Base-by-base conservation (phyloP, 2,329 filamentous ascomycete species). In the Aspergillus pseudonomiae region DNA sequence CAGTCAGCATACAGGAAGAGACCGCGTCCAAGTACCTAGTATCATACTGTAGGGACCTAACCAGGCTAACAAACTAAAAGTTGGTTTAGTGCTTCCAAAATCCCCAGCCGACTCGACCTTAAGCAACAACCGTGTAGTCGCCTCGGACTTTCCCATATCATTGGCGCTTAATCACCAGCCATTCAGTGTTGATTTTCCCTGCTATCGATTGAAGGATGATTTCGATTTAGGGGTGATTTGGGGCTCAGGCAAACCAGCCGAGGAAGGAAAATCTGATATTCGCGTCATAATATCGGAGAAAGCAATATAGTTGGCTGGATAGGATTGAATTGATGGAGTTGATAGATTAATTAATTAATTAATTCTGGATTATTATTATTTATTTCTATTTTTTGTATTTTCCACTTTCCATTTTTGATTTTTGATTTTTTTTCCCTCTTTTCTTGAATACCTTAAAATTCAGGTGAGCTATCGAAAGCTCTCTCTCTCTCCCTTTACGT, bases 371-470 rank as follows among this genome's bases (percentile, higher is more conserved):
- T 28, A 3, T 28, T 5, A 28, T 52, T 32, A 52, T 52, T 34
- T 12, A 34, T 50, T 19, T 50, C 10, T 28, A 28, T 50, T 50
- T 50, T 50, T 28, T 24, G 4, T 45, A 21, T 50, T 7, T 24
- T 34, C 9, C 7, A 24, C 26, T 21, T 9, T 48, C 12, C n/a
- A 4, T 48, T 12, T 48, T 24, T 48, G 6, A 21, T 28, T 28
- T 28, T 28, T 28, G 11, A 30, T 7, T 26, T 52, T 41, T 41
- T n/a, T 41, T 41, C 6, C 14, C 6, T 50, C 28, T 52, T 26
- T 9, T 36, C 9, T 53, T 53, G 30, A 53, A 14, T 39, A 55
- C 52, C 52, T 55, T 55, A 55, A 39, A 55, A 55, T 55, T 55
- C 52, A 55, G 52, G 52, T 55, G 52, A 55, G 52, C 52, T 55